Evolutionary conservation across 2,329 filamentous ascomycete genomes (phyloP).

Genomic region (Cadophora malorum): DNA sequence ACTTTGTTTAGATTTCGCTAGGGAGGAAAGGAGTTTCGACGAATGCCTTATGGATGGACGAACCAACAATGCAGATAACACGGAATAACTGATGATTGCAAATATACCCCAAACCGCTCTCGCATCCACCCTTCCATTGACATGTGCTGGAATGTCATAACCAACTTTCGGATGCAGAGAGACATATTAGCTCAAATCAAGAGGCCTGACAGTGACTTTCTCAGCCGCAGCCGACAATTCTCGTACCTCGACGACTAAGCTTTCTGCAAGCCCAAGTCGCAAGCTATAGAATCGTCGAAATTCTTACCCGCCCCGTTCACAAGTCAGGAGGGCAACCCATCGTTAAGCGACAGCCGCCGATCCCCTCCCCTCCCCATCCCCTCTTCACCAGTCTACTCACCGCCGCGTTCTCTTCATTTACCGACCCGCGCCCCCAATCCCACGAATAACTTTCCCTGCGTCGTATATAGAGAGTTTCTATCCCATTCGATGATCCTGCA

Average conservation of each 20-base stretch:
- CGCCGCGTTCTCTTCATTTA: neutral
- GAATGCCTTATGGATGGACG: conserved; percentile 22
- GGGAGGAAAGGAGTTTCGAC: conserved; percentile 14
- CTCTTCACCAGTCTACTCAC: neutral
- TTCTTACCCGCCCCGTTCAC: neutral
- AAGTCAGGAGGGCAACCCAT: neutral
- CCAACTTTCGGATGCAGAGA: neutral
- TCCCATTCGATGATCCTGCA: neutral
- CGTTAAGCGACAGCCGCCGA: neutral
- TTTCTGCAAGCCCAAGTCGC: neutral
- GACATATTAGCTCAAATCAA: neutral
- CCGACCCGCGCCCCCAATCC: neutral
- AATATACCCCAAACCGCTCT: neutral
- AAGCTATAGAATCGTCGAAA: neutral
- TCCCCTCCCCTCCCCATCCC: neutral
- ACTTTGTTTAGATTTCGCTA: conserved; percentile 32
- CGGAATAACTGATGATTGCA: conserved; percentile 27
- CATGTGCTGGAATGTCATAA: neutral
- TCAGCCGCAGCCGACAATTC: neutral
- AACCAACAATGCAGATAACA: conserved; percentile 2
- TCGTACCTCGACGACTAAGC: neutral
- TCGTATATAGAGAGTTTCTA: no score
- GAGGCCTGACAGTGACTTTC: neutral
- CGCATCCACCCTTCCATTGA: neutral
- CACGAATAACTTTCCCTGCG: neutral